phyloP scores from a whole-genome alignment of 202 grass and related monocot genomes.

The Panicum virgatum region DNA sequence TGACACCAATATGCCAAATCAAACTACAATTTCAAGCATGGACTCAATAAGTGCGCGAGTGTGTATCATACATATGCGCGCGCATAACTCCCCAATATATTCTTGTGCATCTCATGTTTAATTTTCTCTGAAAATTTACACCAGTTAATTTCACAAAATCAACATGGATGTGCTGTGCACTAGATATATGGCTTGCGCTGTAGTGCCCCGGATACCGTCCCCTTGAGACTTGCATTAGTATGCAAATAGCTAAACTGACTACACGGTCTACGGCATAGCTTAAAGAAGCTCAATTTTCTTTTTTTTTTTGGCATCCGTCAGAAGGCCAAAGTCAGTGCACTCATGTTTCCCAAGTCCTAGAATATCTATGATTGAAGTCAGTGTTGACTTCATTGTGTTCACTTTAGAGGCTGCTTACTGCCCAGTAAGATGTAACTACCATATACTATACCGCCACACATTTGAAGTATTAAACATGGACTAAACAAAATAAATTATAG shows the following conservation, averaged over 20 bases:
- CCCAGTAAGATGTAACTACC: not conserved
- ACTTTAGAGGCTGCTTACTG: not conserved
- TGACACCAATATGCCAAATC: not conserved
- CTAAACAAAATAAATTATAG: no score
- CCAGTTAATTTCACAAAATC: not conserved
- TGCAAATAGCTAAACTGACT: not conserved
- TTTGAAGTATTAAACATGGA: no score
- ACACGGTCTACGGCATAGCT: not conserved
- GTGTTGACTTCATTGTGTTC: not conserved
- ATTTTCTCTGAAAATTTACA: not conserved
- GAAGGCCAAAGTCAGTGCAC: not conserved
- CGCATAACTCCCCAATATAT: not conserved
- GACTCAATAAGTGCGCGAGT: not conserved
- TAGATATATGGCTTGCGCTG: not conserved
- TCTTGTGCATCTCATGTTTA: not conserved
- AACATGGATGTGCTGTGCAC: not conserved
- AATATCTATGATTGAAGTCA: not conserved
- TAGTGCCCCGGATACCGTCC: not conserved
- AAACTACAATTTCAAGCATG: not conserved
- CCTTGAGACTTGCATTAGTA: not conserved
- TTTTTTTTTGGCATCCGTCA: not conserved
- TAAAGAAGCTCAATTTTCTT: not conserved
- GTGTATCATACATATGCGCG: not conserved
- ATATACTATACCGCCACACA: no score
- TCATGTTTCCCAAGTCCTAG: not conserved